These are phyloP conservation scores for Borealophlyctis nickersoniae DNA, from an alignment of 192 early-diverging fungal species.

Conservation along the genomic window DNA sequence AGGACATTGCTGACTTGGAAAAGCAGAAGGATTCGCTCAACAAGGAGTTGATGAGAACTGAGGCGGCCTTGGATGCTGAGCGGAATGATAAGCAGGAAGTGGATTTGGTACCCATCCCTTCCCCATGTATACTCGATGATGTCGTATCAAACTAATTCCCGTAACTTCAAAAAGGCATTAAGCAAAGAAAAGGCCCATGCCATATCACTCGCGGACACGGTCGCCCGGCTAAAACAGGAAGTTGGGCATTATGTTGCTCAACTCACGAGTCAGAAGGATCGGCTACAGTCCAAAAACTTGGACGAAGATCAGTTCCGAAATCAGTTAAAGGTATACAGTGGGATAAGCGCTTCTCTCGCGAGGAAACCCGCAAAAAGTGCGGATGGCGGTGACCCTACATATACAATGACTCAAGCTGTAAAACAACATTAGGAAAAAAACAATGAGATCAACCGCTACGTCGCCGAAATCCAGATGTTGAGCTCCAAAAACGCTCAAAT, in stretches of 20 bases:
- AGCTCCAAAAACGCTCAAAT: conserved; percentile 40
- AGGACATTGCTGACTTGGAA: conserved; percentile 44
- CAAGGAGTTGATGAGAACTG: conserved; percentile 29
- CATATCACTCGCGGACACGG: conserved; percentile 25
- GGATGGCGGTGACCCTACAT: too few species aligned
- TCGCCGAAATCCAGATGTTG: conserved; percentile 44
- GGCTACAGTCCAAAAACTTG: conserved; percentile 38
- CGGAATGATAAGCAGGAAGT: conserved; percentile 22
- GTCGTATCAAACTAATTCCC: neutral
- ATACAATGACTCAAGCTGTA: too few species aligned
- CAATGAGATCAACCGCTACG: conserved; percentile 40
- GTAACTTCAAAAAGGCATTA: conserved; percentile 10
- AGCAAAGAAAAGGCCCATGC: conserved; percentile 35
- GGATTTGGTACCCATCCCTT: conserved; percentile 11
- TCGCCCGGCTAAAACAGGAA: conserved; percentile 35
- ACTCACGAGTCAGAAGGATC: conserved; percentile 36
- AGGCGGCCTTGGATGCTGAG: conserved; percentile 40
- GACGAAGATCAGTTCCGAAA: conserved; percentile 45
- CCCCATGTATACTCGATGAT: neutral
- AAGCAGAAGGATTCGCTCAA: conserved; percentile 36
- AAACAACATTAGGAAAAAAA: conserved; percentile 55
- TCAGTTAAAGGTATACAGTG: conserved; percentile 30
- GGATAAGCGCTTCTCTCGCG: neutral
- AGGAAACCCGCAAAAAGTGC: neutral
- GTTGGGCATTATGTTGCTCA: conserved; percentile 42